These are phyloP conservation scores for Starmerella apicola DNA, from an alignment of 805 yeast species.

Conservation along the genomic window DNA sequence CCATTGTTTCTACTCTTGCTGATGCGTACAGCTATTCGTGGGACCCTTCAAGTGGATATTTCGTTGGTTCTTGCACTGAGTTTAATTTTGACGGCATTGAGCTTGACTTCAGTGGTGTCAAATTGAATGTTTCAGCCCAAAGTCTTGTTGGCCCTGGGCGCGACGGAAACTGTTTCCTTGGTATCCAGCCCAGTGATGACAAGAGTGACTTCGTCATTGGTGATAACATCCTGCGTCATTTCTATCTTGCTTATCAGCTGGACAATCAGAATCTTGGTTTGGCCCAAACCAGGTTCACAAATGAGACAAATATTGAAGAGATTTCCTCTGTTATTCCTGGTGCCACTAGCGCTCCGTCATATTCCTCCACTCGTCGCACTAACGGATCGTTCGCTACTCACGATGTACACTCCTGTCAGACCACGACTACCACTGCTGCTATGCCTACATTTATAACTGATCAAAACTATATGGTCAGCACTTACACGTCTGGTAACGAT, in stretches of 20 bases:
- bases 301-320: constrained; percentile 18
- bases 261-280: constrained; percentile 45
- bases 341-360: constrained; percentile 12
- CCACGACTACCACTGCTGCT: background rate
- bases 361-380: constrained; percentile 4
- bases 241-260: constrained; percentile 56
- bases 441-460: background rate
- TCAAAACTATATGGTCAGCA: background rate
- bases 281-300: constrained; percentile 35
- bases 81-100: constrained; percentile 3
- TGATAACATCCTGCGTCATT: constrained; percentile 50
- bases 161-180: constrained; percentile 19
- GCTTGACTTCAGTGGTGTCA: constrained; percentile 15
- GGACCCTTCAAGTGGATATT: constrained; percentile 28
- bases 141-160: constrained; percentile 4
- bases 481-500: too few species aligned
- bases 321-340: constrained; percentile 14
- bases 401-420: background rate
- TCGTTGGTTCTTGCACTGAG: constrained; percentile 10
- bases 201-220: constrained; percentile 38
- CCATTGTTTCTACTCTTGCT: constrained; percentile 13
- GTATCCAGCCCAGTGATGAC: constrained; percentile 22
- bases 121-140: constrained; percentile 34
- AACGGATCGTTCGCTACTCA: background rate
- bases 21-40: constrained; percentile 30